phyloP scores from a whole-genome alignment of 345 rosid species.

The Barbarea vulgaris region DNA sequence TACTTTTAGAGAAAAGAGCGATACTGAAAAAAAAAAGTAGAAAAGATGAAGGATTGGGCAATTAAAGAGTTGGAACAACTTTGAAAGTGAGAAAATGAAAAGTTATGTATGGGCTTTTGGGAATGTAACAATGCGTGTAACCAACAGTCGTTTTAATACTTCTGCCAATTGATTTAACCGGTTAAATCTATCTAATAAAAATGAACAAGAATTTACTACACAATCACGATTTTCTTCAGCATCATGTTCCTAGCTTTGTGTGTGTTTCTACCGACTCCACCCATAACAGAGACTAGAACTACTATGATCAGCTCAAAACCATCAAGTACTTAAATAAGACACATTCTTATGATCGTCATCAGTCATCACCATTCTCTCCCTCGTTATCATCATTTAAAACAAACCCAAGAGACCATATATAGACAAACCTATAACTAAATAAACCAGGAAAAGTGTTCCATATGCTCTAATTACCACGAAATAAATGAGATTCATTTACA shows the following conservation, averaged over 20 bases:
- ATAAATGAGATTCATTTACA: not conserved
- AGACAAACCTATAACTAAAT: not conserved
- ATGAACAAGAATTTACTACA: not conserved
- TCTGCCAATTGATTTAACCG: not conserved
- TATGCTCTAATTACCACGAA: not conserved
- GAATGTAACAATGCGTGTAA: not conserved
- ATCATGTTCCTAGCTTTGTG: conserved; percentile 58
- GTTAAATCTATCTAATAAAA: not conserved
- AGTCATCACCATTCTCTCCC: conserved; percentile 11
- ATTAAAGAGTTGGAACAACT: conserved; percentile 39
- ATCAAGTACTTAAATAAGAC: not conserved
- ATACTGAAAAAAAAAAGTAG: not conserved
- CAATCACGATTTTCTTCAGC: conserved; percentile 42
- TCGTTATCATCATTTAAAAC: not conserved
- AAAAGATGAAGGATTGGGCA: conserved; percentile 38
- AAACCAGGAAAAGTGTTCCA: not conserved
- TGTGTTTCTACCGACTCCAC: conserved; percentile 57
- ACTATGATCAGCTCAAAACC: not conserved
- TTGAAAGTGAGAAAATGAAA: conserved; percentile 38
- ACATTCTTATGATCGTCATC: conserved; percentile 30
- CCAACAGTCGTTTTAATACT: not conserved
- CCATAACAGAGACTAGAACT: conserved; percentile 49
- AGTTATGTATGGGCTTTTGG: conserved; percentile 31
- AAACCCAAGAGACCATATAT: not conserved
- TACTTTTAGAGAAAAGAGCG: not conserved